These are phyloP conservation scores for Tagetes erecta DNA, from an alignment of 129 eudicot species.

Conservation along the genomic window DNA sequence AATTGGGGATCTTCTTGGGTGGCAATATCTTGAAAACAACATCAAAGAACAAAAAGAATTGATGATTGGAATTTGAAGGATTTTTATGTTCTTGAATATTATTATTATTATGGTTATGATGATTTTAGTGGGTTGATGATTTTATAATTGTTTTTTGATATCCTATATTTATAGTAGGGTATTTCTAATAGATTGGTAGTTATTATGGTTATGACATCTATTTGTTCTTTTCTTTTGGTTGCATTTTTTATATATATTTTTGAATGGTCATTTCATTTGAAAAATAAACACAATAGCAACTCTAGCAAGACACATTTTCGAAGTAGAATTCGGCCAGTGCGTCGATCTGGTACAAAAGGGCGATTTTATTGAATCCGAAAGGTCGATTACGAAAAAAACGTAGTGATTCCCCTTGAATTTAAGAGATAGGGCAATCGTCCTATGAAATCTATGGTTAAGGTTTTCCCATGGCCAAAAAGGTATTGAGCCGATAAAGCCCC, in stretches of 20 bases:
- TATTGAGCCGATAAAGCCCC: no score
- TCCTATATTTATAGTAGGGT: conserved; percentile 37
- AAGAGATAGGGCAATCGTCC: no score
- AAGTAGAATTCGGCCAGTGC: no score
- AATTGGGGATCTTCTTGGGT: conserved; percentile 60
- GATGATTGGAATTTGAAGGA: conserved; percentile 25
- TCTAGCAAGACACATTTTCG: no score
- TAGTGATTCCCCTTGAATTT: no score
- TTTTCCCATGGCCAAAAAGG: no score
- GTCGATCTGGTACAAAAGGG: no score
- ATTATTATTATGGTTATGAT: not conserved
- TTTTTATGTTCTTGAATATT: conserved; percentile 18
- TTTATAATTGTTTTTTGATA: conserved; percentile 29
- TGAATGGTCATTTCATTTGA: no score
- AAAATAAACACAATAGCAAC: no score
- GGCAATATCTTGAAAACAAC: conserved; percentile 58
- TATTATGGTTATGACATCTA: conserved; percentile 34
- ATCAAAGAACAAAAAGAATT: not conserved
- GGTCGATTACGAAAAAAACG: no score
- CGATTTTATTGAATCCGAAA: no score
- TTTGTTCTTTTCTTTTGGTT: not conserved
- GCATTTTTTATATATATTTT: not conserved
- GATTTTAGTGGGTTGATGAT: conserved; percentile 17
- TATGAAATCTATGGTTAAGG: no score
- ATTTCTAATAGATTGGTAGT: conserved; percentile 35